phyloP scores from a whole-genome alignment of 441 rosid species.

The Viola pubescens region DNA sequence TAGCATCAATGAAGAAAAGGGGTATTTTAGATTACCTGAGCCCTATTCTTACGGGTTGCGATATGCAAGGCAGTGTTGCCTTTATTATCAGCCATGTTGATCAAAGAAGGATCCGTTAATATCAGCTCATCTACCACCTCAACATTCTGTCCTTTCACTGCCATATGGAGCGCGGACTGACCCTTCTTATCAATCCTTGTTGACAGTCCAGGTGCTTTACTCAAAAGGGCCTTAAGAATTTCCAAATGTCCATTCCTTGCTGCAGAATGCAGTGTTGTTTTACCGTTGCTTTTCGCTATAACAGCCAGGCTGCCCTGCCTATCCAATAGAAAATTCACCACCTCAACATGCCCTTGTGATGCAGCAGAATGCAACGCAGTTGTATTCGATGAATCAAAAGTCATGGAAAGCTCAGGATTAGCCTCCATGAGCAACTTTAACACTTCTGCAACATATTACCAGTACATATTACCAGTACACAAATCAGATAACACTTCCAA shows the following conservation, averaged over 20 bases:
- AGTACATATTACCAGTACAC: background rate
- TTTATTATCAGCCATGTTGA: slow-evolving; percentile 64
- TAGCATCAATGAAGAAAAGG: background rate
- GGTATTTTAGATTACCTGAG: slow-evolving; percentile 32
- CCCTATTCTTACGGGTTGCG: slow-evolving; percentile 71
- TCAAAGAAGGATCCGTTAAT: slow-evolving; percentile 37
- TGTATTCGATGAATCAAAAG: slow-evolving; percentile 67
- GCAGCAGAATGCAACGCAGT: slow-evolving; percentile 84
- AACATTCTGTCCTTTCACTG: slow-evolving; percentile 69
- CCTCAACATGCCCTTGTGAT: slow-evolving; percentile 64
- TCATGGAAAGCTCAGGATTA: slow-evolving; percentile 58
- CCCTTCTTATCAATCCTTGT: slow-evolving; percentile 68
- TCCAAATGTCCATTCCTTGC: slow-evolving; percentile 79
- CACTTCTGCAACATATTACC: slow-evolving; percentile 34
- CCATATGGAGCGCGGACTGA: slow-evolving; percentile 98
- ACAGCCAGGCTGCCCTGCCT: slow-evolving; percentile 47
- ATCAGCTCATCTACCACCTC: slow-evolving; percentile 61
- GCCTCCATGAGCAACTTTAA: slow-evolving; percentile 54
- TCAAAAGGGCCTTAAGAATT: slow-evolving; percentile 60
- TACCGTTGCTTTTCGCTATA: slow-evolving; percentile 75
- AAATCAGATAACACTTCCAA: background rate
- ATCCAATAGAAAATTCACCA: slow-evolving; percentile 50
- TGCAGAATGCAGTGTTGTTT: slow-evolving; percentile 73
- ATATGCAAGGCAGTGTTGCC: slow-evolving; percentile 77
- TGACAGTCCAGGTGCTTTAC: slow-evolving; percentile 48